Evolutionary conservation across 2,329 filamentous ascomycete genomes (phyloP), one percentile per base, ranked within the genome.

Genomic region (Exutisphaerella laricina): DNA sequence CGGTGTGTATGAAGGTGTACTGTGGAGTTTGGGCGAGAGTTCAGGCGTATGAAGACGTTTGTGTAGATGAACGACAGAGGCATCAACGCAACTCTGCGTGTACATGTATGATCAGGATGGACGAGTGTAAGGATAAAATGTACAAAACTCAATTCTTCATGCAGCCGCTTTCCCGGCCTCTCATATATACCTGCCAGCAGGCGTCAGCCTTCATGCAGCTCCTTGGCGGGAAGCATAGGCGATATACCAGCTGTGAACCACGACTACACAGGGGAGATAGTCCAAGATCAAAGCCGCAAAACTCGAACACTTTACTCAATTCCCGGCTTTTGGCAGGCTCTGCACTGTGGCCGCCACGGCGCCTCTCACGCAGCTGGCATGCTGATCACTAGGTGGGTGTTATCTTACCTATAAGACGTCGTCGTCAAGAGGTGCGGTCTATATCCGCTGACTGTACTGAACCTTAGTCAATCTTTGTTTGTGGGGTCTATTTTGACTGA

Each of bases 1-100:
- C 65, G 88, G 88, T 66, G 92, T 92, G 72, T 95, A 73, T 42
- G 71, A 74, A 52, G 67, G 63, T n/a, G 68, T 73, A n/a, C 54
- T 74, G 43, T 69, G 68, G 55, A 58, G 68, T 9, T 50, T 74
- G 29, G 71, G 71, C 3, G 66, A 70, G 48, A 68, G 61, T 36
- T 67, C 67, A 43, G 66, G 66, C 41, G 59, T 66, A 33, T 66
- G 53, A 54, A 33, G 7, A n/a, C 23, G 12, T 26, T 7, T 6
- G 13, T 31, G 29, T 9, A 31, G 29, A 6, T 31, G 29, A 14
- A 31, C 29, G 13, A 10, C 14, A 14, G 29, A 31, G 29, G 29
- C n/a, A n/a, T 31, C 6, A 8, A 31, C 8, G 29, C 29, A 5
- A 31, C 29, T 31, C 29, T 31, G 5, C 29, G 29, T 8, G 8